Evolutionary conservation across 371 early-diverging fungal species (phyloP).

Genomic region (Basidiobolus heterosporus): DNA sequence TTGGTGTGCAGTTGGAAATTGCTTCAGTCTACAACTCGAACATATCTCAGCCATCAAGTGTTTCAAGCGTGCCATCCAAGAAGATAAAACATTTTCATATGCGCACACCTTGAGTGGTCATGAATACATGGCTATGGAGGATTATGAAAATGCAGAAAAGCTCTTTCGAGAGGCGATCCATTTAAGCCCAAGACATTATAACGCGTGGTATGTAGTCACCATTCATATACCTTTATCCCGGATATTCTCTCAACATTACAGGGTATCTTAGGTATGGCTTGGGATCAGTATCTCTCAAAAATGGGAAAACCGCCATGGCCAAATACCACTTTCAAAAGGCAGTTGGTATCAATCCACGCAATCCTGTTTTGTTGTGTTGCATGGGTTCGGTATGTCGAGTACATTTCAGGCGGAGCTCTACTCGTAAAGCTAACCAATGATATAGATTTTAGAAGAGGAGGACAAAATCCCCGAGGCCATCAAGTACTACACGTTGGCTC

Average conservation of each 20-base stretch:
- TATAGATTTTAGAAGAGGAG: constrained; percentile 17
- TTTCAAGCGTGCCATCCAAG: constrained; percentile 51
- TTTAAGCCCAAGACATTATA: constrained; percentile 51
- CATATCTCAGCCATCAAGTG: constrained; percentile 54
- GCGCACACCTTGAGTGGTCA: constrained; percentile 67
- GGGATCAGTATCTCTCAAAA: constrained; percentile 35
- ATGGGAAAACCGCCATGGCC: constrained; percentile 42
- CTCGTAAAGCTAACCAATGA: neutral
- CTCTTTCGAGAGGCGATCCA: constrained; percentile 49
- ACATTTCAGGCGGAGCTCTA: neutral
- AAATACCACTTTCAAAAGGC: constrained; percentile 46
- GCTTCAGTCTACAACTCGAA: constrained; percentile 48
- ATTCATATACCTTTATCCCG: neutral
- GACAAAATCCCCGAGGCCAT: constrained; percentile 13
- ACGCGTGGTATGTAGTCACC: constrained; percentile 46
- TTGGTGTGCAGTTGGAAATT: constrained; percentile 61
- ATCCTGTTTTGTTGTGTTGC: constrained; percentile 35
- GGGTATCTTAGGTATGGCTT: constrained; percentile 42
- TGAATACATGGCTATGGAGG: constrained; percentile 53
- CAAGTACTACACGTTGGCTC: constrained; percentile 14
- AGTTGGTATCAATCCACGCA: constrained; percentile 33
- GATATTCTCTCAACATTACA: neutral
- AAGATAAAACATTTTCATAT: constrained; percentile 46
- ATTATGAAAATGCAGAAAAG: constrained; percentile 44
- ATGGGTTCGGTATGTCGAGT: constrained; percentile 28